Evolutionary conservation across 768 basidiomycete genomes (phyloP).

Genomic region (Neoboletus brunneissimus): DNA sequence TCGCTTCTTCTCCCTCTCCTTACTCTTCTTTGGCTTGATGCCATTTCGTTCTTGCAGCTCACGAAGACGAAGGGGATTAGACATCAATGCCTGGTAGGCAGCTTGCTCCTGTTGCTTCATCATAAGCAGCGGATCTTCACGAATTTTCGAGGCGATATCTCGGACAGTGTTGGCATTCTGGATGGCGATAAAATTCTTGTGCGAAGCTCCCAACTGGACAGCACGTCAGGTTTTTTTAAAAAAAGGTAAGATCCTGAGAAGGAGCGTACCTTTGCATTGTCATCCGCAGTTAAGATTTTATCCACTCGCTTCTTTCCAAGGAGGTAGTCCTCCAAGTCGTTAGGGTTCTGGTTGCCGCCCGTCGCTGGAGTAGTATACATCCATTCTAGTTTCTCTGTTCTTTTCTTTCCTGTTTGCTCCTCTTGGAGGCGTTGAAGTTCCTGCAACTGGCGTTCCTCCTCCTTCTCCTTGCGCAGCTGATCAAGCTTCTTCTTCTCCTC

Average conservation of each 20-base stretch:
- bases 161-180: conserved; percentile 91
- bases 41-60: conserved; percentile 80
- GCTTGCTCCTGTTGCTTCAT: conserved; percentile 99
- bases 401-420: conserved; percentile 91
- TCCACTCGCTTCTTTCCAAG: conserved; percentile 98
- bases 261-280: conserved; percentile 75
- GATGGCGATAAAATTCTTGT: conserved; percentile 91
- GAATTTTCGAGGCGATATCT: conserved; percentile 89
- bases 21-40: conserved; percentile 77
- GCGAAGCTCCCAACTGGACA: conserved; percentile 71
- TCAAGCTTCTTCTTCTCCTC: conserved; percentile 99
- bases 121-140: conserved; percentile 94
- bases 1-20: conserved; percentile 54
- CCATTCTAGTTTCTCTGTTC: conserved; percentile 95
- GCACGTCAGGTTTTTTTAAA: conserved; percentile 1
- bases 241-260: neutral
- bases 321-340: conserved; percentile 94
- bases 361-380: conserved; percentile 99
- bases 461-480: conserved; percentile 95
- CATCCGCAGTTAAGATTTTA: conserved; percentile 88
- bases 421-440: conserved; percentile 96
- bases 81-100: conserved; percentile 80
- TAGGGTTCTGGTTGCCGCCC: conserved; percentile 80
- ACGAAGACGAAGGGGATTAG: conserved; percentile 80
- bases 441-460: conserved; percentile 94